Evolutionary conservation across 768 basidiomycete genomes (phyloP).

Genomic region (Cystofilobasidium capitatum): DNA sequence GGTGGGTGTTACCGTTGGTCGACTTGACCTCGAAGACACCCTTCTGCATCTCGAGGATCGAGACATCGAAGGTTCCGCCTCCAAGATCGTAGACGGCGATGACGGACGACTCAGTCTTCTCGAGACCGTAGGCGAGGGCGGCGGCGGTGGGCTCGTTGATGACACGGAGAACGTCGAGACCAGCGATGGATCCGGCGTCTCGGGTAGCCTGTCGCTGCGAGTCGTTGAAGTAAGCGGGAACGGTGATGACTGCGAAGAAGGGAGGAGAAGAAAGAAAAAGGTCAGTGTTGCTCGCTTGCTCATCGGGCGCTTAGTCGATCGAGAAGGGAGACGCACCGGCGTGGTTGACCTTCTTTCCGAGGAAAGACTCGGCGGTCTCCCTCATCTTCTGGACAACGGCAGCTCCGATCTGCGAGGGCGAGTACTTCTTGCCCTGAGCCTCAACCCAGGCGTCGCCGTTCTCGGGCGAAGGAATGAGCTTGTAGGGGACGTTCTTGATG

Average conservation of each 20-base stretch:
- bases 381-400: slow-evolving; percentile 71
- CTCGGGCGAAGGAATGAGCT: slow-evolving; percentile 50
- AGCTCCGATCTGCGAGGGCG: slow-evolving; percentile 45
- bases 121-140: slow-evolving; percentile 94
- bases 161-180: slow-evolving; percentile 91
- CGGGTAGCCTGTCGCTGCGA: slow-evolving; percentile 98
- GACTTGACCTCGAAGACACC: slow-evolving; percentile 99
- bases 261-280: neutral
- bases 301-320: neutral
- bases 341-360: slow-evolving; percentile 89
- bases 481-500: slow-evolving; percentile 51
- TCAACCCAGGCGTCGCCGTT: slow-evolving; percentile 58
- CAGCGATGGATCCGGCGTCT: slow-evolving; percentile 93
- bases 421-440: slow-evolving; percentile 70
- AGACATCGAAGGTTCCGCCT: slow-evolving; percentile 99
- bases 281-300: neutral
- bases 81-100: slow-evolving; percentile 98
- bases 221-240: slow-evolving; percentile 99
- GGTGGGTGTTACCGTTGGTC: slow-evolving; percentile 96
- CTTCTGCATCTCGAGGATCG: slow-evolving; percentile 98
- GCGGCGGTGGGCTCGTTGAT: slow-evolving; percentile 99
- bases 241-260: slow-evolving; percentile 61
- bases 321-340: slow-evolving; percentile 39
- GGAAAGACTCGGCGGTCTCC: slow-evolving; percentile 84
- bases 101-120: slow-evolving; percentile 69